Evolutionary conservation across 73 alveolate species (phyloP), one percentile per base, ranked within the genome.

Genomic region (Paramecium biaurelia): DNA sequence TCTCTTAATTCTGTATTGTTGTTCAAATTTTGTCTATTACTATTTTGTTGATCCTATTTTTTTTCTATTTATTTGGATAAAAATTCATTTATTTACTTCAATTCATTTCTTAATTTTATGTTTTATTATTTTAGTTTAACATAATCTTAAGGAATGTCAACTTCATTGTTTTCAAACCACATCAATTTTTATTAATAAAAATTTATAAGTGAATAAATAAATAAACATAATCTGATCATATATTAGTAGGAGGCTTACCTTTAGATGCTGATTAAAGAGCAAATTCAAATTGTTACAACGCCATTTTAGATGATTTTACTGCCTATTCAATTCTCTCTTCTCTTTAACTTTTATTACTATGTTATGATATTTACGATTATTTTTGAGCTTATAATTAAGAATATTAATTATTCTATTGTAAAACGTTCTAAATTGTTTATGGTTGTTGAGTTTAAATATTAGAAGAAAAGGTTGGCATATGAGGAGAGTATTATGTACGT

Each of bases 51-150:
- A 34, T 32, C 86, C 45, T 38, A 35, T 72, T 72, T 72, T 35
- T 38, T 72, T 18, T 72, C 86, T 1, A 72, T 42, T 72, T 72
- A 72, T n/a, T 72, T 72, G 0, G 86, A 14, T 8, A 72, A 21
- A 38, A 72, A 72, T n/a, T 72, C 86, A 38, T 72, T 72, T 7
- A 72, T 72, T 72, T 35, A 20, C 30, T 72, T 72, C 45, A 72
- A 37, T 37, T 72, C 86, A 34, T 72, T 72, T 37, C 86, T 72
- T n/a, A 72, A 34, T 18, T 72, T 72, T 3, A 72, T 18, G 38
- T 72, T 72, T 37, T 72, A 37, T 18, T 72, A 14, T 72, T 72
- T 72, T 7, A 72, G 45, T 38, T 72, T 72, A 14, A 0, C 18
- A 42, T 72, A 72, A 21, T 72, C 86, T 37, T 72, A 32, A 12